A percentile compares a stretch with the other conserved stretches of the same genome.
Evolutionary conservation across 768 basidiomycete genomes (phyloP).

Genomic region (Tylopilus balloui): DNA sequence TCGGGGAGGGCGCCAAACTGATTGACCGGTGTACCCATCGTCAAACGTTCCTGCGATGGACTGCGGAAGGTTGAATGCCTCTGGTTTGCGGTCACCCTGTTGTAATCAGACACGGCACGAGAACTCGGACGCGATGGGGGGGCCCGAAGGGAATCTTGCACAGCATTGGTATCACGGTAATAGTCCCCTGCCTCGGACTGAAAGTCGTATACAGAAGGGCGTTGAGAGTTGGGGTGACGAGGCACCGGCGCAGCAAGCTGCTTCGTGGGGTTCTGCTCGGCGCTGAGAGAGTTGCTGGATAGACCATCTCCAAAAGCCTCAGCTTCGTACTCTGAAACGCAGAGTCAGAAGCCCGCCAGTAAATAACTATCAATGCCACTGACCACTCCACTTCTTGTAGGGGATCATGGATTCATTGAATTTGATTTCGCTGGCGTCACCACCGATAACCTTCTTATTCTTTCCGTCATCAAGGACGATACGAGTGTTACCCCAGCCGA

Average conservation of each 20-base stretch:
- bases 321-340: slow-evolving; percentile 55
- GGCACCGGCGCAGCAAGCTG: slow-evolving; percentile 35
- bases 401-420: slow-evolving; percentile 78
- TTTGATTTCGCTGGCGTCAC: slow-evolving; percentile 54
- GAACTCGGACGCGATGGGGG: slow-evolving; percentile 31
- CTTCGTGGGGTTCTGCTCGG: slow-evolving; percentile 26
- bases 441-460: slow-evolving; percentile 54
- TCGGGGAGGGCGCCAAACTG: slow-evolving; percentile 37
- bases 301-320: slow-evolving; percentile 50
- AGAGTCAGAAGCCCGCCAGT: slow-evolving; percentile 11
- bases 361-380: slow-evolving; percentile 18
- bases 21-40: slow-evolving; percentile 33
- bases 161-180: slow-evolving; percentile 52
- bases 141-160: slow-evolving; percentile 32
- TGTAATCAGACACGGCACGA: slow-evolving; percentile 28
- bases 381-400: slow-evolving; percentile 67
- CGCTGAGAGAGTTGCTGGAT: slow-evolving; percentile 45
- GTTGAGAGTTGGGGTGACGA: slow-evolving; percentile 37
- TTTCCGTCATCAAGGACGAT: slow-evolving; percentile 63
- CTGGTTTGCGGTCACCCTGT: slow-evolving; percentile 24
- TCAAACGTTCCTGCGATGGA: slow-evolving; percentile 37
- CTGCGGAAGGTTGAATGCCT: slow-evolving; percentile 25
- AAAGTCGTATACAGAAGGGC: slow-evolving; percentile 39
- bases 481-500: slow-evolving; percentile 64
- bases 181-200: slow-evolving; percentile 50